phyloP scores from a whole-genome alignment of 2,329 filamentous ascomycete species.

The Arthrobotrys megalospora region DNA sequence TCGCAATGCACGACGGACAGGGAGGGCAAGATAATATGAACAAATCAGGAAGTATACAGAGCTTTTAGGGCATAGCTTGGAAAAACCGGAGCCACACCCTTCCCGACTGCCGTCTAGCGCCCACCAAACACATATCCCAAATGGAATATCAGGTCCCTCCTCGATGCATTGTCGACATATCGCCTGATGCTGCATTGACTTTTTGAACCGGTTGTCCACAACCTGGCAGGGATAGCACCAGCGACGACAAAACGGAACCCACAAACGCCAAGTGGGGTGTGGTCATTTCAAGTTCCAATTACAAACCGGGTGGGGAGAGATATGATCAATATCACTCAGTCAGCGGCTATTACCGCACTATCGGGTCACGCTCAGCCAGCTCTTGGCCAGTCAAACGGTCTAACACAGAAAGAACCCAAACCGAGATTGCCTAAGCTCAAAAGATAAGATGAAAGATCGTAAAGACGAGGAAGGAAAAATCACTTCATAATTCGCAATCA shows the following conservation, averaged over 20 bases:
- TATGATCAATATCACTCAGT: conserved; percentile 22
- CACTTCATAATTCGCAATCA: not conserved
- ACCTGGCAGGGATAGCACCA: not conserved
- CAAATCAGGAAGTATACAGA: not conserved
- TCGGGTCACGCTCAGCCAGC: conserved; percentile 13
- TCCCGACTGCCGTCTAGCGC: conserved; percentile 27
- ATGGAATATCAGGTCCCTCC: conserved; percentile 15
- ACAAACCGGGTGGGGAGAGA: conserved; percentile 1
- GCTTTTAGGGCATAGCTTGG: not conserved
- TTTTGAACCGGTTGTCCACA: conserved; percentile 1
- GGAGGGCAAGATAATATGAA: not conserved
- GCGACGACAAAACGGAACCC: not conserved
- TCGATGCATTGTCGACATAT: conserved; percentile 2
- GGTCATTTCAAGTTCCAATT: not conserved
- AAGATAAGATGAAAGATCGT: conserved; percentile 20
- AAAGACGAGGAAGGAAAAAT: not conserved
- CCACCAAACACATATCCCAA: conserved; percentile 18
- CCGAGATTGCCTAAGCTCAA: conserved; percentile 1
- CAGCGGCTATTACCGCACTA: conserved; percentile 52
- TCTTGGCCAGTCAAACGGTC: not conserved
- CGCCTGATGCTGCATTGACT: conserved; percentile 5
- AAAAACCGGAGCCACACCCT: not conserved
- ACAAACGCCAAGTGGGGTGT: conserved; percentile 25
- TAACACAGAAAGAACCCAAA: not conserved
- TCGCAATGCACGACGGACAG: not conserved